A percentile compares a stretch with the other conserved stretches of the same genome.
Evolutionary conservation across 2,329 filamentous ascomycete genomes (phyloP).

Genomic region (Penicillium sp.): DNA sequence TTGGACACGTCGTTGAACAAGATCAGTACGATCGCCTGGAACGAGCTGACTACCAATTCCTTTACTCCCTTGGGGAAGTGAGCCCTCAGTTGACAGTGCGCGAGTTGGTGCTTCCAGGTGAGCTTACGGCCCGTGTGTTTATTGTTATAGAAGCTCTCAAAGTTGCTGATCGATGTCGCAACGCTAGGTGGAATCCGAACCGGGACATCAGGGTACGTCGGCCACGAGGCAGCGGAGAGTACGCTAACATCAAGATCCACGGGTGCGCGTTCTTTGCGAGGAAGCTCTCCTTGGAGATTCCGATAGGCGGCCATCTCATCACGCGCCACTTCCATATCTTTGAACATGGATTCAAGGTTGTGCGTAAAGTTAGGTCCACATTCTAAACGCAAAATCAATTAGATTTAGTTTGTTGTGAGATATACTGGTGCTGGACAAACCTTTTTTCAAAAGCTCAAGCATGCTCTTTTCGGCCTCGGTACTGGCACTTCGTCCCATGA

Average conservation of each 20-base stretch:
- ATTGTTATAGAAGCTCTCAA: slow-evolving; percentile 81
- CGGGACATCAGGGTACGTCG: slow-evolving; percentile 78
- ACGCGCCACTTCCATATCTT: slow-evolving; percentile 89
- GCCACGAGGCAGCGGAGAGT: slow-evolving; percentile 91
- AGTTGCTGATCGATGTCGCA: slow-evolving; percentile 74
- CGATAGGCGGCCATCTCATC: slow-evolving; percentile 95
- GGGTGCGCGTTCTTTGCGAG: slow-evolving; percentile 59
- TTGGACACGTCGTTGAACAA: slow-evolving; percentile 77
- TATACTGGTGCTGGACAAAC: slow-evolving; percentile 38
- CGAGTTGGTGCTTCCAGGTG: slow-evolving; percentile 91
- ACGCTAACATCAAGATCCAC: slow-evolving; percentile 86
- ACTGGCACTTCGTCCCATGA: slow-evolving; percentile 91
- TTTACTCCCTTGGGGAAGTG: slow-evolving; percentile 79
- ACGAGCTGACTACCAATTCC: slow-evolving; percentile 87
- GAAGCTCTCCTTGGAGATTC: slow-evolving; percentile 65
- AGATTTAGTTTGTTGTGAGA: not conserved
- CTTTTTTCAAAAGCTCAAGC: slow-evolving; percentile 83
- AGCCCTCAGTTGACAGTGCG: slow-evolving; percentile 84
- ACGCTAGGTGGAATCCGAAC: slow-evolving; percentile 78
- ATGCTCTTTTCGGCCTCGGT: slow-evolving; percentile 96
- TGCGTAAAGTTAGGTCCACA: slow-evolving; percentile 94
- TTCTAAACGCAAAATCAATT: slow-evolving; percentile 54
- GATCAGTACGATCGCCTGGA: slow-evolving; percentile 87
- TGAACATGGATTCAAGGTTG: slow-evolving; percentile 99
- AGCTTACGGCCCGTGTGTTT: slow-evolving; percentile 89